These are phyloP conservation scores for Curvularia hawaiiensis DNA, from an alignment of 2,329 filamentous ascomycete genomes.

Conservation along the genomic window DNA sequence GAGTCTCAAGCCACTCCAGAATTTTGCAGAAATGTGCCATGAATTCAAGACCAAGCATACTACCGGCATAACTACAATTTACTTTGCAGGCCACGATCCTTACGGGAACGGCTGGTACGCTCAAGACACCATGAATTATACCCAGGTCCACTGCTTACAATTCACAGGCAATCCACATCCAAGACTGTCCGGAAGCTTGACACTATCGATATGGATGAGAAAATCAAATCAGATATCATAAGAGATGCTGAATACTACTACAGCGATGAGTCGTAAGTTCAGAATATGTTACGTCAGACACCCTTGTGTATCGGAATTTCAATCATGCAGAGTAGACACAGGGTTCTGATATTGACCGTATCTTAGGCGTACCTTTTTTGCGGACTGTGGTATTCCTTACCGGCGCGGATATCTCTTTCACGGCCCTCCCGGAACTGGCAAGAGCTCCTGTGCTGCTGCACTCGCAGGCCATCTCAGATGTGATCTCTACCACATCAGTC, in stretches of 20 bases:
- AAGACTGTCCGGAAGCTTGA: slow-evolving; percentile 37
- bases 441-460: slow-evolving; percentile 48
- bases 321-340: neutral
- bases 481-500: slow-evolving; percentile 47
- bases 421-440: slow-evolving; percentile 49
- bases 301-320: neutral
- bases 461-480: slow-evolving; percentile 46
- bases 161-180: slow-evolving; percentile 22
- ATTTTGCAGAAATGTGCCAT: slow-evolving; percentile 31
- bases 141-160: neutral
- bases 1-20: slow-evolving; percentile 31
- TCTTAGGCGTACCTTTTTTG: slow-evolving; percentile 35
- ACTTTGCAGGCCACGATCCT: slow-evolving; percentile 27
- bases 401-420: slow-evolving; percentile 49
- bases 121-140: neutral
- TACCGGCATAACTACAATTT: slow-evolving; percentile 33
- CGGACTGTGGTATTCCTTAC: slow-evolving; percentile 42
- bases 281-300: neutral
- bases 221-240: slow-evolving; percentile 36
- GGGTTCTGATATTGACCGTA: neutral
- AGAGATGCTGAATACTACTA: slow-evolving; percentile 48
- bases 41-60: slow-evolving; percentile 28
- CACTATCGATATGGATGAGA: slow-evolving; percentile 41
- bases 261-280: slow-evolving; percentile 27
- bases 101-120: slow-evolving; percentile 19